phyloP scores from a whole-genome alignment of 768 basidiomycete genomes.

The Tephrocybe sp. region DNA sequence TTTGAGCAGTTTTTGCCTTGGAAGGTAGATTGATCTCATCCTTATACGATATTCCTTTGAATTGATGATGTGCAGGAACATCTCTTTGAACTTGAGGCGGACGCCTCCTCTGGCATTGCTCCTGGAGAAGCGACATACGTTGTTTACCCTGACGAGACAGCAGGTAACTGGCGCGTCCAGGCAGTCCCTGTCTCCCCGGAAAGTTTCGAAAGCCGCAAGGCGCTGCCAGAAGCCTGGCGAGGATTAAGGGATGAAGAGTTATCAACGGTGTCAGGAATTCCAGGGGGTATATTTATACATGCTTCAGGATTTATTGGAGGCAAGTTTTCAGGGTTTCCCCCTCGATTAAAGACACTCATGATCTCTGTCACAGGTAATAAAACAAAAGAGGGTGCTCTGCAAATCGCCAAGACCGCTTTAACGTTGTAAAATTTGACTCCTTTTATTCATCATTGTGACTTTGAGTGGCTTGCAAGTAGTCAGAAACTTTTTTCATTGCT shows the following conservation, averaged over 20 bases:
- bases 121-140: slow-evolving; percentile 72
- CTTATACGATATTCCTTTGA: not conserved
- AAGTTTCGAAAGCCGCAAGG: slow-evolving; percentile 88
- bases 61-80: slow-evolving; percentile 52
- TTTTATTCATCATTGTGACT: slow-evolving; percentile 2
- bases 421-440: slow-evolving; percentile 23
- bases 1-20: slow-evolving; percentile 82
- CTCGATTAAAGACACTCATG: not conserved
- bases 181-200: slow-evolving; percentile 81
- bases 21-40: slow-evolving; percentile 55
- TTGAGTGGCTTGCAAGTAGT: not conserved
- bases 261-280: slow-evolving; percentile 68
- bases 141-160: slow-evolving; percentile 83
- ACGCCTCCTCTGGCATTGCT: slow-evolving; percentile 39
- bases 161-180: slow-evolving; percentile 84
- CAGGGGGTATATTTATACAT: slow-evolving; percentile 89
- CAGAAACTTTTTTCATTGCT: not conserved
- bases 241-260: slow-evolving; percentile 86
- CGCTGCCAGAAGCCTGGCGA: slow-evolving; percentile 91
- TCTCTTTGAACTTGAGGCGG: slow-evolving; percentile 80
- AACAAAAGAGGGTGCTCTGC: slow-evolving; percentile 84
- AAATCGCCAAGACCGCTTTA: slow-evolving; percentile 72
- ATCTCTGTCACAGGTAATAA: slow-evolving; percentile 67
- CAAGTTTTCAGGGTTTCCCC: slow-evolving; percentile 27
- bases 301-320: slow-evolving; percentile 97